Conservation (phyloP, 257 asterid genomes). For the Solanum appendiculatum region DNA sequence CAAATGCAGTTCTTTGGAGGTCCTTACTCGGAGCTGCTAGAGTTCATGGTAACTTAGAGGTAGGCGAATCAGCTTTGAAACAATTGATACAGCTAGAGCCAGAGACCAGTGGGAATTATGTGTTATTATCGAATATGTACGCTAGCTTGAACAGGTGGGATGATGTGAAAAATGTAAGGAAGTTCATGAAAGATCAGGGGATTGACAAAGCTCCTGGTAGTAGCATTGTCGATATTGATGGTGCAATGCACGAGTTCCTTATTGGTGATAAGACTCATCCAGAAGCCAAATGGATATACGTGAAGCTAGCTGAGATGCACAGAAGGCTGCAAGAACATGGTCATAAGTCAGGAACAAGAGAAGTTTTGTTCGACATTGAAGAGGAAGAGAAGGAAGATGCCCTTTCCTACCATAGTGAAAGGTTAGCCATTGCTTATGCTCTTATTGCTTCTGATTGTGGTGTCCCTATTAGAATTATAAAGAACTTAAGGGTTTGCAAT, state of each 20-base stretch:
- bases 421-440: slow-evolving; percentile 50
- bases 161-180: slow-evolving; percentile 19
- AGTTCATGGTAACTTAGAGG: slow-evolving; percentile 30
- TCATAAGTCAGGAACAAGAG: slow-evolving; percentile 16
- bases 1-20: slow-evolving; percentile 40
- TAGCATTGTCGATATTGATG: slow-evolving; percentile 24
- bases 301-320: slow-evolving; percentile 22
- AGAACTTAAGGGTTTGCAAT: slow-evolving; percentile 43
- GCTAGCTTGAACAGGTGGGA: slow-evolving; percentile 50
- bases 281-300: slow-evolving; percentile 3
- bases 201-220: slow-evolving; percentile 21
- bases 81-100: slow-evolving; percentile 41
- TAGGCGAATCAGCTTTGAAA: slow-evolving; percentile 35
- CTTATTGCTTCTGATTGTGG: slow-evolving; percentile 21
- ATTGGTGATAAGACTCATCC: slow-evolving; percentile 34
- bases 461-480: slow-evolving; percentile 26
- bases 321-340: slow-evolving; percentile 17
- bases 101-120: slow-evolving; percentile 29
- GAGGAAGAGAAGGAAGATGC: slow-evolving; percentile 47
- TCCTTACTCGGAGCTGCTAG: slow-evolving; percentile 47
- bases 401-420: slow-evolving; percentile 47
- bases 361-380: slow-evolving; percentile 35
- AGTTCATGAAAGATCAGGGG: slow-evolving; percentile 38
- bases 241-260: slow-evolving; percentile 33
- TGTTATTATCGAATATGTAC: slow-evolving; percentile 40